Percentiles rank a stretch among this genome's conserved stretches.
Evolutionary conservation across 148 eudicot genomes (phyloP).

Genomic region (Bassia scoparia): DNA sequence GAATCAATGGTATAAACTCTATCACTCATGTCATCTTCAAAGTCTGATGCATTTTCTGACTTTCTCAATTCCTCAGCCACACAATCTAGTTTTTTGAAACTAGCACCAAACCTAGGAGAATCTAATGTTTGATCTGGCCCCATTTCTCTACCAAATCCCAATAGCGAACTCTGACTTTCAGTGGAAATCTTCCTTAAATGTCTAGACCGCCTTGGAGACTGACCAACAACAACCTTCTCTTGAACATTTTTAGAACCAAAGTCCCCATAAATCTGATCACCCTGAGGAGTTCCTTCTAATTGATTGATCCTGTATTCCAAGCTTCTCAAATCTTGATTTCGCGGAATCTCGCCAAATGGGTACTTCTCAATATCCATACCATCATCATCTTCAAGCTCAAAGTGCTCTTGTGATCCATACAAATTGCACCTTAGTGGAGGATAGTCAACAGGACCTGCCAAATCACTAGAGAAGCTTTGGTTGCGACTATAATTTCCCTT

Average conservation of each 20-base stretch:
- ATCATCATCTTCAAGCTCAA: slow-evolving; percentile 57
- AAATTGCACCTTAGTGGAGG: slow-evolving; percentile 69
- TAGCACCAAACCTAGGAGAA: slow-evolving; percentile 56
- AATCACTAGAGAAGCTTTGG: slow-evolving; percentile 37
- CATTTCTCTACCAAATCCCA: slow-evolving; percentile 40
- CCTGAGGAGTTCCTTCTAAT: slow-evolving; percentile 58
- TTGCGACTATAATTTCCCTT: slow-evolving; percentile 35
- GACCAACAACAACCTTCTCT: slow-evolving; percentile 70
- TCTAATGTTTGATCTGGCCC: slow-evolving; percentile 40
- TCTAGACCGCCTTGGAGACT: slow-evolving; percentile 53
- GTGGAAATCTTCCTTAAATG: slow-evolving; percentile 46
- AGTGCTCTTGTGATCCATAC: slow-evolving; percentile 42
- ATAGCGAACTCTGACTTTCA: slow-evolving; percentile 48
- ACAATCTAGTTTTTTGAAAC: slow-evolving; percentile 46
- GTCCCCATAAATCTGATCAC: slow-evolving; percentile 47
- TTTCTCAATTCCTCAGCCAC: slow-evolving; percentile 47
- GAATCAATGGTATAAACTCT: slow-evolving; percentile 92
- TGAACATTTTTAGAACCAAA: slow-evolving; percentile 41
- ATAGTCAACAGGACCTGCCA: slow-evolving; percentile 48
- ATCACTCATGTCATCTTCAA: slow-evolving; percentile 69
- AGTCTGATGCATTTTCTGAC: slow-evolving; percentile 55
- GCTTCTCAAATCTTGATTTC: slow-evolving; percentile 55
- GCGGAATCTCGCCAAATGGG: slow-evolving; percentile 66
- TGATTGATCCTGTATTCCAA: slow-evolving; percentile 76
- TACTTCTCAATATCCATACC: slow-evolving; percentile 60